These are phyloP conservation scores for Aspergillus hortae DNA, from an alignment of 2,329 filamentous ascomycete species.

Conservation along the genomic window DNA sequence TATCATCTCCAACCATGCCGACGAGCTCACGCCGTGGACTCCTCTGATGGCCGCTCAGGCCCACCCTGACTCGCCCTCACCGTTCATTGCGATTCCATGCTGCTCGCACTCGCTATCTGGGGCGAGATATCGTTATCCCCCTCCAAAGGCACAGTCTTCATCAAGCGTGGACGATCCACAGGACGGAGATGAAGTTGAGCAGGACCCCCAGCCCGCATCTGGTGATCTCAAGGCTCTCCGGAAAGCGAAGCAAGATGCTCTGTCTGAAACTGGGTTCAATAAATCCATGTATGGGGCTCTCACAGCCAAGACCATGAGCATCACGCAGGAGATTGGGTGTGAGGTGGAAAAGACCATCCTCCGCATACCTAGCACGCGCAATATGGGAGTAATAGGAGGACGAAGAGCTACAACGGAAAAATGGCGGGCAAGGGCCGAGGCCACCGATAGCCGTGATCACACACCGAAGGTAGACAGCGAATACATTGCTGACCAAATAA, in stretches of 20 bases:
- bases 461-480: not conserved
- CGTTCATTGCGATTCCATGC: slow-evolving; percentile 92
- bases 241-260: slow-evolving; percentile 29
- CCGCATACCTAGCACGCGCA: slow-evolving; percentile 87
- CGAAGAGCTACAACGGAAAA: slow-evolving; percentile 19
- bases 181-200: slow-evolving; percentile 12
- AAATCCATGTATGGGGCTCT: slow-evolving; percentile 78
- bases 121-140: slow-evolving; percentile 58
- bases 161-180: slow-evolving; percentile 18
- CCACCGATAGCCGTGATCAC: not conserved
- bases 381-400: slow-evolving; percentile 75
- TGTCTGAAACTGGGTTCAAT: slow-evolving; percentile 31
- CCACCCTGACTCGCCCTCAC: slow-evolving; percentile 56
- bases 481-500: slow-evolving; percentile 59
- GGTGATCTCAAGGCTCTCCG: slow-evolving; percentile 42
- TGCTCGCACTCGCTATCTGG: slow-evolving; percentile 87
- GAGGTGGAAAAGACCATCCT: slow-evolving; percentile 77
- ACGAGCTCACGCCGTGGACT: slow-evolving; percentile 95
- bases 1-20: slow-evolving; percentile 94
- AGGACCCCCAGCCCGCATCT: slow-evolving; percentile 19
- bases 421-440: slow-evolving; percentile 24
- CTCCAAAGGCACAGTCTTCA: slow-evolving; percentile 33
- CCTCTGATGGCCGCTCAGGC: slow-evolving; percentile 73
- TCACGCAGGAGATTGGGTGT: slow-evolving; percentile 72
- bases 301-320: slow-evolving; percentile 68